Evolutionary conservation across 495 filamentous ascomycete genomes (phyloP), one percentile per base, ranked within the genome.

Genomic region (Neurospora sp.): DNA sequence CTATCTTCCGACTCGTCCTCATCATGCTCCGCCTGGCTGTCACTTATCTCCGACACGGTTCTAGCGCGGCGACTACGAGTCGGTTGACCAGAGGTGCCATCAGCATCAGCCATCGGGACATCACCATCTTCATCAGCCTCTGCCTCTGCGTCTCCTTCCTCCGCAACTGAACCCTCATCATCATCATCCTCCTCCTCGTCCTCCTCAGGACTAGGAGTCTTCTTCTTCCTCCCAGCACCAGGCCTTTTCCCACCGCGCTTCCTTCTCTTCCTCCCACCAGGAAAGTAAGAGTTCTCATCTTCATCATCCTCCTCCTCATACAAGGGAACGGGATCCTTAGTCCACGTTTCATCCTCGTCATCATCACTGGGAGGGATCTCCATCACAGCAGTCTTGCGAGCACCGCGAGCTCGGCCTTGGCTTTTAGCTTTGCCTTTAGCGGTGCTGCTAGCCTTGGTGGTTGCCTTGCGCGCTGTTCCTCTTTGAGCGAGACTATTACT

Each of bases 171-270:
- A 17, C 16, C 41, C 22, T 44, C 17, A 42, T 31, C 69, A 17
- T 4, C 41, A 12, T 44, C 17, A 42, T 31, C 69, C 7, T 31
- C 69, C 22, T 27, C 40, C 7, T n/a, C 41, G 0, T 1, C 3
- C 6, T 17, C 38, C 20, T 38, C 20, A 1, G 69, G 35, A 17
- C 22, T 41, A 27, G 69, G 38, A 3, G 70, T 31, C 31, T 69
- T 70, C 44, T 78, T 79, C 71, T 77, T 78, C 70, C 79, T 79
- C 0, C 79, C 79, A 4, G 79, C 79, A 4, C 79, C 79, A 2
- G 74, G 74, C 5, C 79, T 75, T 42, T 53, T 70, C 8, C 79
- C 79, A n/a, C 79, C 79, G 4, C 78, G 75, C 73, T 76, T 79
- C 73, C 78, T 79, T 10, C 72, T 69, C 9, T 68, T 61, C 22